Base-by-base conservation (phyloP, 805 yeast species). In the Metschnikowia drakensbergensis region DNA sequence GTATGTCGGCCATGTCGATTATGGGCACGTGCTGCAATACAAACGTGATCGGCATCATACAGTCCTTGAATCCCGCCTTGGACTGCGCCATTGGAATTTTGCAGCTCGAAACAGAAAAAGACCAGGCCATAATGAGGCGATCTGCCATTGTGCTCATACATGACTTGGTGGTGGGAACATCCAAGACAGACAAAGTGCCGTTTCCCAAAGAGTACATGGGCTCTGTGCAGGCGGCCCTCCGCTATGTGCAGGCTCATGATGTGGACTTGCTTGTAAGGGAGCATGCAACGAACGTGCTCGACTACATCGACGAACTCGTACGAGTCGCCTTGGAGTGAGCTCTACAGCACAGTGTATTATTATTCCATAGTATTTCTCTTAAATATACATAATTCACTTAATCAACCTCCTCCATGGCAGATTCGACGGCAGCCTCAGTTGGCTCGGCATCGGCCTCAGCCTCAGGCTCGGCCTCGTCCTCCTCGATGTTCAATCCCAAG, bases 321-420 rank as follows among this genome's bases (percentile, higher is more conserved):
- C 37, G 36, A 29, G 42, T 50, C 23, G 62, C 59, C 5, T 36
- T 55, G 27, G 57, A 47, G 23, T n/a, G 5, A 11, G 23, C 17
- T 17, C 17, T 17, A 17, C 17, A 17, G 17, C 17, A 2, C 17
- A 17, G 17, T 17, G 17, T 17, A 36, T 26, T n/a, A 10, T 30
- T 6, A 11, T 30, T 11, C 5, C 33, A 30, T 33, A 33, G 32
- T 35, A 22, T 13, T 27, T 22, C 13, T 22, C 22, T 42, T 30
- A 36, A 34, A 22, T 39, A 30, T 54, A 52, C 58, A 48, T 54
- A 38, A 55, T 49, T 51, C 57, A 51, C 57, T 60, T 87, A 92
- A 76, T 92, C 99, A 72, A 92, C 97, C 80, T 92, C 99, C 82
- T 92, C 99, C 99, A 92, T 94, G 64, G 84, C 82, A 53, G 82